Evolutionary conservation across 73 alveolate species (phyloP), one percentile per base, ranked within the genome.

Genomic region (Stentor roeselii): DNA sequence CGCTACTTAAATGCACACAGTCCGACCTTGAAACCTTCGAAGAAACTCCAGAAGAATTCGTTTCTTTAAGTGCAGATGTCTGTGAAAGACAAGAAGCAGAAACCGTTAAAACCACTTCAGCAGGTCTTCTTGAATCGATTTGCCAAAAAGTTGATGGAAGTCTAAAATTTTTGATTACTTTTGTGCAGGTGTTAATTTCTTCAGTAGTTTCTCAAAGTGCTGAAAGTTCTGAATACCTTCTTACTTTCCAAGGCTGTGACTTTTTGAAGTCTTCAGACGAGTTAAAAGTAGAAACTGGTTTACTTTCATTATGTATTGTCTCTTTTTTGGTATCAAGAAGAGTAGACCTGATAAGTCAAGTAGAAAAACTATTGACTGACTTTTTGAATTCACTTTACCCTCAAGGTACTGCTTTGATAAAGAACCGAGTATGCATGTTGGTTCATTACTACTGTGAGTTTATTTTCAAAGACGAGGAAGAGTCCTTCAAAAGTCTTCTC

Each of bases 21-120:
- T 84, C 42, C 4, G 97, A 92, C 42, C 3, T 31, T n/a, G 90
- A 83, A 38, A 36, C 38, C 37, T 67, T 89, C 83, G 39, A 37
- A 4, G 80, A 39, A 1, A 86, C 76, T 60, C 97, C 97, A 6
- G 86, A 85, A 38, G 93, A 89, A 32, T 92, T 92, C 78, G 95
- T 92, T 3, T 42, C 59, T 11, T 74, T 92, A 11, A 82, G 93
- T 14, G 84, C 84, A 3, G 97, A 92, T 83, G 74, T 82, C 30
- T 92, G 97, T 39, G 97, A 92, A 42, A 89, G 85, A 60, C 87
- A 92, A 76, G 88, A 86, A 76, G 39, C 86, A 37, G 60, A 40
- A 35, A 42, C 75, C 14, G 40, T 86, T 3, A 92, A 88, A 84
- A 89, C 93, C 31, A 87, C 85, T 41, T 88, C 92, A 3, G 97